Percentiles rank a stretch among this genome's conserved stretches.
phyloP scores from a whole-genome alignment of 805 yeast genomes.

The Yarrowia deformans region DNA sequence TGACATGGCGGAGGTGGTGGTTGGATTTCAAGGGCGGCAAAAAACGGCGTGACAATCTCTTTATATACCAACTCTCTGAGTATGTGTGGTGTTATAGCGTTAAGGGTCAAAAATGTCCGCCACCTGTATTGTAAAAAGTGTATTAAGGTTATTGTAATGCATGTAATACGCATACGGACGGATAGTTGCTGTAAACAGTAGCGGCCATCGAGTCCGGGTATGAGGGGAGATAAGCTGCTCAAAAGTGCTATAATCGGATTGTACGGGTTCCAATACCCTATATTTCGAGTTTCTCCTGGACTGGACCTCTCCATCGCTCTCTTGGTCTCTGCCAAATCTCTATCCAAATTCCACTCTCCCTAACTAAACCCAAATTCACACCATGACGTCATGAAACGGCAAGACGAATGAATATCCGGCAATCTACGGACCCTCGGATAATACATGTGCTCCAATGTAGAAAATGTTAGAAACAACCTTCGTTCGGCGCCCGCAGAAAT shows the following conservation, averaged over 20 bases:
- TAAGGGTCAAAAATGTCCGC: background rate
- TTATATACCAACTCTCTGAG: background rate
- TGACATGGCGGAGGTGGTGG: background rate
- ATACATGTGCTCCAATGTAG: background rate
- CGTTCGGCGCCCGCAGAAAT: too few species aligned
- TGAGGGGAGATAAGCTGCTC: background rate
- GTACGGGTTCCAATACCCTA: background rate
- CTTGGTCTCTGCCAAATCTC: background rate
- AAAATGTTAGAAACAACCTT: too few species aligned
- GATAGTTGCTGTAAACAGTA: background rate
- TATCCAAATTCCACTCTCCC: background rate
- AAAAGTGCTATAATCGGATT: background rate
- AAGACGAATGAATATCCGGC: conserved; percentile 3
- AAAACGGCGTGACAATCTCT: background rate
- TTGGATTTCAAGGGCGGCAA: background rate
- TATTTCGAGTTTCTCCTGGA: background rate
- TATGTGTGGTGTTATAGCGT: background rate
- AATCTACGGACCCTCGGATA: conserved; percentile 6
- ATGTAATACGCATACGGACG: background rate
- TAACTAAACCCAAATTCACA: background rate
- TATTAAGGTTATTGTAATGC: background rate
- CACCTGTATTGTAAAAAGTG: background rate
- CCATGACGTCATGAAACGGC: background rate
- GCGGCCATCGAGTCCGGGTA: too few species aligned
- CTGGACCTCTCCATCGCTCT: background rate